Evolutionary conservation across 768 basidiomycete genomes (phyloP).

Genomic region (Xerocomellus amylosporus): DNA sequence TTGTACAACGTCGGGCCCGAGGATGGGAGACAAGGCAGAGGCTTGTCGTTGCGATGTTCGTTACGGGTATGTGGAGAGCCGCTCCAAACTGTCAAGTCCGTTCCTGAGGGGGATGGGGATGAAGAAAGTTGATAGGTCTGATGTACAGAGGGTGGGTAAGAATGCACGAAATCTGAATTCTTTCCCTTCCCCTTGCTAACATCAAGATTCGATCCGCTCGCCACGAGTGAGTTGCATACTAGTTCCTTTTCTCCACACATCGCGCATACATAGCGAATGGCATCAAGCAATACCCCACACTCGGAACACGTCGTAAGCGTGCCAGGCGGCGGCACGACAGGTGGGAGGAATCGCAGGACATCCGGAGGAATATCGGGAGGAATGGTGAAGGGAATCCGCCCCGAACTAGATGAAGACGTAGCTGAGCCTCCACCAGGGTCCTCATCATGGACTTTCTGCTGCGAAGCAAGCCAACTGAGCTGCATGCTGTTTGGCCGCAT

Average conservation of each 20-base stretch:
- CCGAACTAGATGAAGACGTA: slow-evolving; percentile 14
- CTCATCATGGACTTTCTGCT: slow-evolving; percentile 38
- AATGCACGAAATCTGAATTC: slow-evolving; percentile 19
- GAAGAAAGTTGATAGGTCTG: slow-evolving; percentile 24
- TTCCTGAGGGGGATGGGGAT: slow-evolving; percentile 17
- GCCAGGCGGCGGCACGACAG: slow-evolving; percentile 51
- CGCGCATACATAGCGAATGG: slow-evolving; percentile 87
- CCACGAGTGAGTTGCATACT: slow-evolving; percentile 13
- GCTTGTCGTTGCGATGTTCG: slow-evolving; percentile 36
- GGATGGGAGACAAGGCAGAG: slow-evolving; percentile 44
- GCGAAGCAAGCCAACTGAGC: slow-evolving; percentile 60
- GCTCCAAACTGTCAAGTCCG: slow-evolving; percentile 15
- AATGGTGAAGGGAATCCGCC: slow-evolving; percentile 18
- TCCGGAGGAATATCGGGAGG: slow-evolving; percentile 46
- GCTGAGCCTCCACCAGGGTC: slow-evolving; percentile 10
- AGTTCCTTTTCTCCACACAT: slow-evolving; percentile 81
- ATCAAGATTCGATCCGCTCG: slow-evolving; percentile 11
- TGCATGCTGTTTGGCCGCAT: slow-evolving; percentile 66
- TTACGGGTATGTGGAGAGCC: slow-evolving; percentile 12
- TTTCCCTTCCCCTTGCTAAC: slow-evolving; percentile 49
- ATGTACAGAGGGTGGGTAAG: slow-evolving; percentile 38
- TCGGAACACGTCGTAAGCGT: slow-evolving; percentile 79
- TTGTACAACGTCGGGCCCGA: slow-evolving; percentile 19
- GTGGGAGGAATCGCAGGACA: slow-evolving; percentile 49
- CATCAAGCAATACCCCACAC: slow-evolving; percentile 70